Base-by-base conservation (phyloP, 2,329 filamentous ascomycete species). In the Talaromyces marneffei region DNA sequence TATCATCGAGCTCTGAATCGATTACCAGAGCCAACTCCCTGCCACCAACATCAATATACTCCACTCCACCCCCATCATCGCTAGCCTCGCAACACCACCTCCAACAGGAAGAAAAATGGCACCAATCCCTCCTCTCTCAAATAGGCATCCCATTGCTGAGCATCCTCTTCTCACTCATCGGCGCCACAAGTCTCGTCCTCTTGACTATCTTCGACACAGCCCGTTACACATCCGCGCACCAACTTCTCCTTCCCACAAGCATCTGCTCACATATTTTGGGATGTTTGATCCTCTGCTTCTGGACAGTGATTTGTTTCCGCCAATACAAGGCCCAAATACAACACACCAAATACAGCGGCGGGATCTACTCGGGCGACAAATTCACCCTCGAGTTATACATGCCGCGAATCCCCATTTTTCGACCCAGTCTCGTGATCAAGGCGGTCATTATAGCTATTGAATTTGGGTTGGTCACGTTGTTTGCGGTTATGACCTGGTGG, bases 171-270 rank as follows among this genome's bases (percentile, higher is more conserved):
- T 59, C 60, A 1, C 10, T 62, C 3, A 33, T 59, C 23, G 60
- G 60, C 4, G 60, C 60, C 12, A 40, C 40, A 3, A 48, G 44
- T 16, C 46, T 62, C n/a, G 46, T 62, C 12, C 60, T 62, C 4
- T 20, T 62, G 3, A 62, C 60, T 25, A 55, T 62, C 55, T 62
- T 62, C 25, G 60, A 62, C 40, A 62, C 60, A 1, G 60, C 60
- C 2, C 55, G 60, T 4, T 59, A 59, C 48, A 33, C 37, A 0
- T 27, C 29, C 2, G 40, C 50, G 5, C 60, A 62, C 29, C 46
- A 54, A 18, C 6, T 37, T 3, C 48, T 62, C 14, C 56, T 62
- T 0, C 56, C 60, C 1, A 54, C 40, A 5, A 62, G 60, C 31
- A 62, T 62, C 20, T 29, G 10, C n/a, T 20, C 56, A n/a, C 60